phyloP scores from a whole-genome alignment of 108 stramenopile species.

The Hondaea fermentalgiana region DNA sequence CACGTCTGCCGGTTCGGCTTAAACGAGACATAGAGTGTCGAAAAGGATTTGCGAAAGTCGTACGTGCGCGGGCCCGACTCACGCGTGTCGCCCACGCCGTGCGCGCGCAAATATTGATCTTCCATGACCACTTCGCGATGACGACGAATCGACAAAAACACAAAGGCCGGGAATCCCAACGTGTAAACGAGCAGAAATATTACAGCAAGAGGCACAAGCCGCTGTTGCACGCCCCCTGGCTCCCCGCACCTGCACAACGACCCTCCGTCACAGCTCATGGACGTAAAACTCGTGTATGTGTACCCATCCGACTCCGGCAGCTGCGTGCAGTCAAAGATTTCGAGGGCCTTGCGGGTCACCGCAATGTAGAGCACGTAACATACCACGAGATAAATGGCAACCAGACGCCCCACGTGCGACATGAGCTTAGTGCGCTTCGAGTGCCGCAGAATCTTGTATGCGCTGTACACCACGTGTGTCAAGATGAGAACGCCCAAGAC shows the following conservation, averaged over 20 bases:
- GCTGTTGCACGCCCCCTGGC: neutral
- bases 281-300: conserved; percentile 26
- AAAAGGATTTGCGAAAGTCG: conserved; percentile 21
- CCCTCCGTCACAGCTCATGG: conserved; percentile 14
- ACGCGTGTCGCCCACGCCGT: conserved; percentile 2
- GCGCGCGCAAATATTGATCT: conserved; percentile 28
- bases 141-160: neutral
- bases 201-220: conserved; percentile 23
- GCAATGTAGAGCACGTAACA: conserved; percentile 30
- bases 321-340: conserved; percentile 34
- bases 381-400: conserved; percentile 10
- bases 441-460: conserved; percentile 17
- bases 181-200: conserved; percentile 21
- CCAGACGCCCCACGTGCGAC: neutral
- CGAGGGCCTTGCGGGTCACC: conserved; percentile 24
- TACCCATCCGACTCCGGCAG: conserved; percentile 24
- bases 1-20: conserved; percentile 26
- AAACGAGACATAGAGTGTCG: conserved; percentile 26
- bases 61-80: neutral
- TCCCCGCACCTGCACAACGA: conserved; percentile 4
- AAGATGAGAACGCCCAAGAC: neutral
- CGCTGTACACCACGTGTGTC: conserved; percentile 13
- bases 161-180: conserved; percentile 26
- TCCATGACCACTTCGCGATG: neutral
- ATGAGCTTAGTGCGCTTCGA: neutral